Evolutionary conservation across 257 asterid species (phyloP).

Genomic region (Nicotiana tomentosiformis): DNA sequence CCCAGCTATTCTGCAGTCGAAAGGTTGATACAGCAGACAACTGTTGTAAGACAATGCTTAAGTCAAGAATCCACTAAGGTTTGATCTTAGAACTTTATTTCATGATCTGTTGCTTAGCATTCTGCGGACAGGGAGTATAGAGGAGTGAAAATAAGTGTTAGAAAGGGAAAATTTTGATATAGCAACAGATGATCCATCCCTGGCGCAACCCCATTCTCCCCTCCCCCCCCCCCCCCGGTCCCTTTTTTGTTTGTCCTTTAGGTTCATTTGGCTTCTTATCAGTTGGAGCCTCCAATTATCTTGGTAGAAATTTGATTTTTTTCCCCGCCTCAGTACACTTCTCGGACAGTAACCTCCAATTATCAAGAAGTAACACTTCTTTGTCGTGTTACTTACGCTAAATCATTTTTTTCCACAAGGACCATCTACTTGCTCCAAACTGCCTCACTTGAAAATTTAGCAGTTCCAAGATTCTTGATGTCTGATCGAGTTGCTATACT

Average conservation of each 20-base stretch:
- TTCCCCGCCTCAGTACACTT: too few species aligned
- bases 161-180: not conserved
- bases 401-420: too few species aligned
- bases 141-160: not conserved
- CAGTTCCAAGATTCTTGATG: not conserved
- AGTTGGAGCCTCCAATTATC: too few species aligned
- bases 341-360: too few species aligned
- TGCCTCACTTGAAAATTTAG: not conserved
- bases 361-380: too few species aligned
- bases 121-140: not conserved
- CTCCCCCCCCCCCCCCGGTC: too few species aligned
- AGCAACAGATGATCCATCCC: not conserved
- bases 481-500: not conserved
- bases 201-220: too few species aligned
- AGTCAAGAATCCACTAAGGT: slow-evolving; percentile 81
- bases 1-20: slow-evolving; percentile 75
- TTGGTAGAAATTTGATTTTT: too few species aligned
- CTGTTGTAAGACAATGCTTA: slow-evolving; percentile 65
- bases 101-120: slow-evolving; percentile 6
- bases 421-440: too few species aligned
- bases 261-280: too few species aligned
- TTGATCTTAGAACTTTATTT: slow-evolving; percentile 22
- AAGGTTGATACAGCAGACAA: slow-evolving; percentile 75
- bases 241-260: too few species aligned
- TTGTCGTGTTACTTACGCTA: too few species aligned